Conservation (phyloP, 2,329 filamentous ascomycete species). For the Trichophyton verrucosum region DNA sequence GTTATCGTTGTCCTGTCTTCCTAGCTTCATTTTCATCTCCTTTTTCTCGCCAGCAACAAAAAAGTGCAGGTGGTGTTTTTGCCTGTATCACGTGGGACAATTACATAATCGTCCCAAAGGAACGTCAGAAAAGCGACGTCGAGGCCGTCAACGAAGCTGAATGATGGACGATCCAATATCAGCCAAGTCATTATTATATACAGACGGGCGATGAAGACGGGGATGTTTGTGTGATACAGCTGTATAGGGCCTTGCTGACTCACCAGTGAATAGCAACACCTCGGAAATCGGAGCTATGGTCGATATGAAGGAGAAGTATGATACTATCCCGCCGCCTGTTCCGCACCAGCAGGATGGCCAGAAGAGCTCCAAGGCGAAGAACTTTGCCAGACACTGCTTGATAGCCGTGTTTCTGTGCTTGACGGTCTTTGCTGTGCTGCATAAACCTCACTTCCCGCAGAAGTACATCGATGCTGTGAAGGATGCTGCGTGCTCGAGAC, state of each 20-base stretch:
- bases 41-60: too few relatives aligned
- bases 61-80: too few relatives aligned
- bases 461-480: slow-evolving; percentile 7
- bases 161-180: not conserved
- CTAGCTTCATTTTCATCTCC: not conserved
- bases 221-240: not conserved
- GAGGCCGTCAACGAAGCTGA: not conserved
- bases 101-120: not conserved
- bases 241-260: not conserved
- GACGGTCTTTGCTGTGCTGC: slow-evolving; percentile 7
- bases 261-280: not conserved
- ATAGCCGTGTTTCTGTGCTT: slow-evolving; percentile 12
- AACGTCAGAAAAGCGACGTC: not conserved
- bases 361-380: slow-evolving; percentile 2
- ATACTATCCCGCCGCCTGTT: slow-evolving; percentile 3
- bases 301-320: not conserved
- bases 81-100: not conserved
- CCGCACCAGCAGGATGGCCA: slow-evolving; percentile 6
- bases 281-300: not conserved
- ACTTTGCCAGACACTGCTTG: slow-evolving; percentile 10
- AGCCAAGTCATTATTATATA: not conserved
- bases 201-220: not conserved
- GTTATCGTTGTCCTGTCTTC: not conserved
- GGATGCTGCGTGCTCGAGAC: not conserved
- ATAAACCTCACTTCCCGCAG: slow-evolving; percentile 2